These are phyloP conservation scores for Pseudogymnoascus sp. DNA, from an alignment of 2,329 filamentous ascomycete genomes.

Conservation along the genomic window DNA sequence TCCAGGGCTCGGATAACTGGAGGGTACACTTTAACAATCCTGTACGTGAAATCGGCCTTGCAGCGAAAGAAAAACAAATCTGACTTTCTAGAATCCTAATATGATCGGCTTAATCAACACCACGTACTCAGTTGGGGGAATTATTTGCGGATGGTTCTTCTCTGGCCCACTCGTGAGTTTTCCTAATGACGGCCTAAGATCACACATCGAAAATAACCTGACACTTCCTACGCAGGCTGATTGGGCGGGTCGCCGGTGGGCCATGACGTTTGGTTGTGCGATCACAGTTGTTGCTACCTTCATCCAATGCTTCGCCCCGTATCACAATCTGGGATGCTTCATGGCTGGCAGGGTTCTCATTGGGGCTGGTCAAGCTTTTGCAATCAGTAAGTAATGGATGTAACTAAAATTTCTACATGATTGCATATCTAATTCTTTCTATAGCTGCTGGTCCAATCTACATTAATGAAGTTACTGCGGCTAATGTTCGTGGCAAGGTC, in stretches of 20 bases:
- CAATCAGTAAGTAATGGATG: constrained; percentile 33
- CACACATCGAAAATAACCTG: background rate
- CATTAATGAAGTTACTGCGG: constrained; percentile 58
- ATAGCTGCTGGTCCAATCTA: constrained; percentile 59
- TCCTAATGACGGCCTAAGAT: background rate
- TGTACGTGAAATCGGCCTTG: constrained; percentile 14
- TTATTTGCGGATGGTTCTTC: background rate
- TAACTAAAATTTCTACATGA: background rate
- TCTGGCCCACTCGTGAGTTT: background rate
- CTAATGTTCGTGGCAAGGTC: constrained; percentile 57
- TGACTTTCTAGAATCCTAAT: background rate
- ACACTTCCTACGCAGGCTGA: constrained; percentile 37
- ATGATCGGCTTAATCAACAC: background rate
- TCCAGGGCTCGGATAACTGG: constrained; percentile 63
- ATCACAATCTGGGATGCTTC: constrained; percentile 55
- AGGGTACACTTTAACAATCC: constrained; percentile 51
- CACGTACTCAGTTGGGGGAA: background rate
- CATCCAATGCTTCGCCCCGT: constrained; percentile 58
- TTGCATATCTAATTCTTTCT: background rate
- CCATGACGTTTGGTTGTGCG: constrained; percentile 57
- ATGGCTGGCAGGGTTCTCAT: constrained; percentile 62
- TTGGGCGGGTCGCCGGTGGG: constrained; percentile 53
- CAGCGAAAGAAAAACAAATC: background rate
- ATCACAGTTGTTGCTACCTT: constrained; percentile 61
- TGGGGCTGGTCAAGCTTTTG: constrained; percentile 62